phyloP scores from a whole-genome alignment of 1,139 yeast species.

The Hansenula lynferdii region DNA sequence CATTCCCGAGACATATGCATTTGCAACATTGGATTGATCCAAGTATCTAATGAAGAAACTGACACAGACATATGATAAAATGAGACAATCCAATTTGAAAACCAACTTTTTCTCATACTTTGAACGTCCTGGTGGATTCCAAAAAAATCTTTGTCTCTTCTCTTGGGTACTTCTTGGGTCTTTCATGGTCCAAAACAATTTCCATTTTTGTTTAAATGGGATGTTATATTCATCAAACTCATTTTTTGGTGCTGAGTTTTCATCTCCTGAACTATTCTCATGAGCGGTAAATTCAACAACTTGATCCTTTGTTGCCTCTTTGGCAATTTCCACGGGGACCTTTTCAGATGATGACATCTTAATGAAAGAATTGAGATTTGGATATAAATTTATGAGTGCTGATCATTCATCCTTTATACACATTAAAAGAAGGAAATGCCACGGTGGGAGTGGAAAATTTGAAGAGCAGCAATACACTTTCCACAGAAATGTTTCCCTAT shows the following conservation, averaged over 20 bases:
- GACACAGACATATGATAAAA: slow-evolving; percentile 55
- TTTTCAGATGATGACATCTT: too few relatives aligned
- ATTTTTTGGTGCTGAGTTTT: not conserved
- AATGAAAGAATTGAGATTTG: too few relatives aligned
- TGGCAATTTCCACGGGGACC: too few relatives aligned
- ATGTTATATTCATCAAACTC: not conserved
- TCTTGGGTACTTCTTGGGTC: not conserved
- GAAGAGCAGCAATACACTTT: too few relatives aligned
- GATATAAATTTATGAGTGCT: too few relatives aligned
- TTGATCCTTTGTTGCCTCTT: too few relatives aligned
- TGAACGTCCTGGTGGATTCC: not conserved
- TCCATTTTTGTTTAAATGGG: not conserved
- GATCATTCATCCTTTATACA: too few relatives aligned
- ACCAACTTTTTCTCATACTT: slow-evolving; percentile 18
- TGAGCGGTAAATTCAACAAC: too few relatives aligned
- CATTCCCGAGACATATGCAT: slow-evolving; percentile 31
- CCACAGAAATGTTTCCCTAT: too few relatives aligned
- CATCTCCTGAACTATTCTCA: not conserved
- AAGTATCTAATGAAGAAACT: slow-evolving; percentile 29
- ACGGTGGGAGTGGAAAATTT: too few relatives aligned
- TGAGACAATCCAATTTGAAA: slow-evolving; percentile 55
- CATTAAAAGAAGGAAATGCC: too few relatives aligned
- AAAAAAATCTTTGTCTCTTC: not conserved
- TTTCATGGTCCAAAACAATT: not conserved
- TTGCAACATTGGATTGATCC: slow-evolving; percentile 27